Conservation (phyloP, 2,329 filamentous ascomycete genomes). For the Xylaria sp. region DNA sequence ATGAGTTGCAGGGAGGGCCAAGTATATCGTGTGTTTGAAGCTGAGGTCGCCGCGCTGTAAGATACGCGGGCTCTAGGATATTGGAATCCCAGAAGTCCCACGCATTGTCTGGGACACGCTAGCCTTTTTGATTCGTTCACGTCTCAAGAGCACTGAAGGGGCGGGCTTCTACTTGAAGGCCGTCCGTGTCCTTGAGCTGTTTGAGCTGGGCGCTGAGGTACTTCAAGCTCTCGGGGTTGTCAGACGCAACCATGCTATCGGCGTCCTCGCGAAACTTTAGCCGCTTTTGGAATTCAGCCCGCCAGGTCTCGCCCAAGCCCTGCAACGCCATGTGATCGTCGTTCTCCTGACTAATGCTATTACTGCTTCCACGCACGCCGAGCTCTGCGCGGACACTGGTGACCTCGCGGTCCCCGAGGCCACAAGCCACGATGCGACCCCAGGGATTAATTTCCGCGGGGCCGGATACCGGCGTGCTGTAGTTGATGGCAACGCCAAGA, state of each 20-base stretch:
- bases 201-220: slow-evolving; percentile 3
- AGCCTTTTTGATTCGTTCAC: slow-evolving; percentile 19
- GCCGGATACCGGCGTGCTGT: slow-evolving; percentile 67
- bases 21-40: slow-evolving; percentile 21
- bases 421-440: slow-evolving; percentile 87
- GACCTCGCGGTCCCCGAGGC: slow-evolving; percentile 79
- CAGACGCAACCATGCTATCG: slow-evolving; percentile 4
- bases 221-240: slow-evolving; percentile 14
- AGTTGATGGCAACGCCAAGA: slow-evolving; percentile 85
- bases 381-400: slow-evolving; percentile 74
- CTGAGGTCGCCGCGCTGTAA: slow-evolving; percentile 17
- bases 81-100: slow-evolving; percentile 5
- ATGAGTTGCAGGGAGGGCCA: slow-evolving; percentile 19
- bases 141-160: slow-evolving; percentile 24
- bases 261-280: slow-evolving; percentile 26
- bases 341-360: neutral
- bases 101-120: slow-evolving; percentile 6
- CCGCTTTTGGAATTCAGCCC: slow-evolving; percentile 29
- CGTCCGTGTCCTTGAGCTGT: neutral
- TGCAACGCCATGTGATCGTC: slow-evolving; percentile 11
- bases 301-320: slow-evolving; percentile 27
- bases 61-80: slow-evolving; percentile 8
- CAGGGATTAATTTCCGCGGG: slow-evolving; percentile 60
- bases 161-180: slow-evolving; percentile 19
- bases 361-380: neutral